phyloP scores from a whole-genome alignment of 2,329 filamentous ascomycete genomes.

The Fusarium sp. region DNA sequence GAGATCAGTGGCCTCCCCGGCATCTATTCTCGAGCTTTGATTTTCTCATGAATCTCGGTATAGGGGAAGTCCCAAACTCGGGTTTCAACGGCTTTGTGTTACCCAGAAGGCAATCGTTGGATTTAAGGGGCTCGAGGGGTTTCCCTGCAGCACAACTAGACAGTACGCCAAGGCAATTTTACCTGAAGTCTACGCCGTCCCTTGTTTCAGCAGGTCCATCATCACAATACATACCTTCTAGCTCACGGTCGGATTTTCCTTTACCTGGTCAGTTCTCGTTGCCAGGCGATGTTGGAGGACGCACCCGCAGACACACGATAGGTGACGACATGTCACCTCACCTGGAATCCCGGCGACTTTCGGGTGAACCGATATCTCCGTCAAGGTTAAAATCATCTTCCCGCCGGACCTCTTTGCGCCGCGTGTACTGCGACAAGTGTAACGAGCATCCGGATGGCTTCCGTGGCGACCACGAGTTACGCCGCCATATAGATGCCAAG shows the following conservation, averaged over 20 bases:
- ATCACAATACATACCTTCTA: constrained; percentile 26
- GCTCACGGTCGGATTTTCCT: constrained; percentile 29
- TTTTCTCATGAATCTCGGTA: constrained; percentile 63
- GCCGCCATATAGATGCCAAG: constrained; percentile 73
- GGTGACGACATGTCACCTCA: constrained; percentile 40
- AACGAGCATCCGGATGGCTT: constrained; percentile 87
- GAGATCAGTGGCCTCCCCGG: constrained; percentile 60
- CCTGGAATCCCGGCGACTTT: constrained; percentile 45
- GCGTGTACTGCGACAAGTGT: constrained; percentile 82
- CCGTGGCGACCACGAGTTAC: constrained; percentile 87
- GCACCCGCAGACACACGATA: constrained; percentile 41
- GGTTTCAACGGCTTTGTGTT: constrained; percentile 52
- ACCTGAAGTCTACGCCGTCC: constrained; percentile 25
- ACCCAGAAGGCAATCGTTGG: constrained; percentile 26
- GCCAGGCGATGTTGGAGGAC: constrained; percentile 27
- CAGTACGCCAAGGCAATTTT: constrained; percentile 18
- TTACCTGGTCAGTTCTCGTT: constrained; percentile 24
- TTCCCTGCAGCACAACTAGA: constrained; percentile 29
- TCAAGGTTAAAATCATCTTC: constrained; percentile 56
- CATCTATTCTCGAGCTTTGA: constrained; percentile 61
- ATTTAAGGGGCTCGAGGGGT: constrained; percentile 7
- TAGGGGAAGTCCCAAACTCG: constrained; percentile 53
- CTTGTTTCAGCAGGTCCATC: constrained; percentile 18
- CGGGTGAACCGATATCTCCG: constrained; percentile 57
- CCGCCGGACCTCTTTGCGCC: constrained; percentile 70